Evolutionary conservation across 2,329 filamentous ascomycete species (phyloP).

Genomic region (Penicillium hesseltinei): DNA sequence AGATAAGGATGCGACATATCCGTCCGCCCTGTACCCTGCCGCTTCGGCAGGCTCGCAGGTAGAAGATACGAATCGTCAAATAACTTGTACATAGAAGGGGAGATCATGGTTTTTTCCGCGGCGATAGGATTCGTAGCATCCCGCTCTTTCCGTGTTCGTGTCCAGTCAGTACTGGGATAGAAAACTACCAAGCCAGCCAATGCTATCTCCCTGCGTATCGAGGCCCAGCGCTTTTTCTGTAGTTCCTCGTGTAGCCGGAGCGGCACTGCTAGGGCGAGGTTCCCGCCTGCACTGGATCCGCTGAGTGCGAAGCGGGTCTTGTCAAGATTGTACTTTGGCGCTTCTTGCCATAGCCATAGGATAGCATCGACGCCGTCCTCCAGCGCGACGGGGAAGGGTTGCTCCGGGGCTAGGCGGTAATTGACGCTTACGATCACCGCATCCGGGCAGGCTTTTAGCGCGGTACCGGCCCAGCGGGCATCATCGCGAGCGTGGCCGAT

Average conservation of each 20-base stretch:
- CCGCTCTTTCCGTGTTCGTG: constrained; percentile 12
- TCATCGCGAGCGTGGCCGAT: constrained; percentile 21
- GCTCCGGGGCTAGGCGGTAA: constrained; percentile 27
- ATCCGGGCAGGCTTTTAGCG: constrained; percentile 12
- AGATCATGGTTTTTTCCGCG: constrained; percentile 9
- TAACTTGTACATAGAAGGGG: constrained; percentile 9
- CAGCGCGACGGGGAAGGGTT: constrained; percentile 21
- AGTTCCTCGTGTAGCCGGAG: constrained; percentile 15
- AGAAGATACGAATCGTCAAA: constrained; percentile 21
- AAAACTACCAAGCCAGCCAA: constrained; percentile 18
- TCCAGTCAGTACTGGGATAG: constrained; percentile 20
- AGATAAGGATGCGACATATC: constrained; percentile 22
- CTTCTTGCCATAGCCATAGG: constrained; percentile 21
- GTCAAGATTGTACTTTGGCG: constrained; percentile 19
- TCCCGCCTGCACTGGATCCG: constrained; percentile 21
- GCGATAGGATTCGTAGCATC: constrained; percentile 19
- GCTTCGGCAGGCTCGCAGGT: constrained; percentile 8
- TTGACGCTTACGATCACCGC: constrained; percentile 23
- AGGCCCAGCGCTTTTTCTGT: background rate
- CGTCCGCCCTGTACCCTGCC: background rate
- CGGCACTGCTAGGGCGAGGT: constrained; percentile 17
- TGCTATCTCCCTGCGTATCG: background rate
- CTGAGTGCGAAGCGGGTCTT: constrained; percentile 12
- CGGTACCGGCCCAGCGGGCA: constrained; percentile 15
- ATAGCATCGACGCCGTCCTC: constrained; percentile 28